Base-by-base conservation (phyloP, 257 asterid species). In the Eucommia ulmoides region DNA sequence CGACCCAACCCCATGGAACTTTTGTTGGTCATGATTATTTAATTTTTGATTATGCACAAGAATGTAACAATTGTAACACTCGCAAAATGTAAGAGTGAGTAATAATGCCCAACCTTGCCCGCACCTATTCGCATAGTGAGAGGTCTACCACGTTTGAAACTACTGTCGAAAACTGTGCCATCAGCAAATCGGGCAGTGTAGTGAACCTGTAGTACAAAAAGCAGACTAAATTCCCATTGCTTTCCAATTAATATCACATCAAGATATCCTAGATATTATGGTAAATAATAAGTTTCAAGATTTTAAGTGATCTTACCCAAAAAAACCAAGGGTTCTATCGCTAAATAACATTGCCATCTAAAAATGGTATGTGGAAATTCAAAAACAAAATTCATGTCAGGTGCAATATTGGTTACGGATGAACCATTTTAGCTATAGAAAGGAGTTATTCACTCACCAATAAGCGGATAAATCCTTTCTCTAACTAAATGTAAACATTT, bases 121-220 rank as follows among this genome's bases (percentile, higher is more conserved):
- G 73, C 62, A 45, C 94, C 94, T 23, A 87, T 79, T 54, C 94
- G 94, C 94, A 87, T 83, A 17, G 94, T 87, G 19, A 87, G 93
- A 20, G 88, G 78, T 58, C 97, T 75, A 12, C 66, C 94, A 19
- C 94, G 93, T 67, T 87, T 83, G 41, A 74, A 87, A 56, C 85
- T 76, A 58, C 97, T 87, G 51, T 83, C 94, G 19, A 87, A 87
- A 46, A 87, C 93, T 14, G 70, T 67, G 20, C 93, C 97, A 67
- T 83, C 93, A 12, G 73, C 84, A 74, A 87, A 87, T 58, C 97
- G 65, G 58, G 94, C 97, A 47, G 97, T 87, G 64, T 87, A 87
- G 60, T 83, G 94, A 20, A 87, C 60, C 97, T 87, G 69, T 47
- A 54, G n/a, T 18, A 38, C 11, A 7, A 38, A 38, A 38, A 3